Percentiles rank a stretch among this genome's conserved stretches.
phyloP scores from a whole-genome alignment of 306 rosid species.

The Acmispon strigosus region DNA sequence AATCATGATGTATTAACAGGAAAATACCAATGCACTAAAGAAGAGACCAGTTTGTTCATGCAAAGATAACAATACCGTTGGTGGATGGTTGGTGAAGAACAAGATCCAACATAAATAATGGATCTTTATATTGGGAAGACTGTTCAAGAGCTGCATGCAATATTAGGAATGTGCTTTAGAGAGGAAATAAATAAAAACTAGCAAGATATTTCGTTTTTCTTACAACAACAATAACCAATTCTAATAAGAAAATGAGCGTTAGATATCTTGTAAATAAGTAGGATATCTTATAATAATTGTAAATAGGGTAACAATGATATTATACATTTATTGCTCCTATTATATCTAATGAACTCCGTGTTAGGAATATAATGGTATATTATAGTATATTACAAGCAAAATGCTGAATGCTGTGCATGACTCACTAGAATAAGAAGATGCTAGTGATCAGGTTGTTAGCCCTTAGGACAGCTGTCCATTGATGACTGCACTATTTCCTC shows the following conservation, averaged over 20 bases:
- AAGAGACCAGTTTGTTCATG: neutral
- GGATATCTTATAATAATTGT: too few relatives aligned
- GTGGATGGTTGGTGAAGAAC: slow-evolving; percentile 34
- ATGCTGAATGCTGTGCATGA: too few relatives aligned
- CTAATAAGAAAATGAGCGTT: neutral
- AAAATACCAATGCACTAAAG: slow-evolving; percentile 1
- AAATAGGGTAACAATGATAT: too few relatives aligned
- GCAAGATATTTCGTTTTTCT: neutral
- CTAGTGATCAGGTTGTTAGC: too few relatives aligned
- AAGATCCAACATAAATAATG: slow-evolving; percentile 54
- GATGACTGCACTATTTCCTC: too few relatives aligned
- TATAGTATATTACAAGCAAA: too few relatives aligned
- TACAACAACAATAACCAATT: slow-evolving; percentile 5
- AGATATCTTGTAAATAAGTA: too few relatives aligned
- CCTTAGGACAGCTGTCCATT: too few relatives aligned
- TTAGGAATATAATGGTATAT: too few relatives aligned
- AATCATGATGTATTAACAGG: neutral
- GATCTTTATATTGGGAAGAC: slow-evolving; percentile 61
- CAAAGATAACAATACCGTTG: slow-evolving; percentile 32
- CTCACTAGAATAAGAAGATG: too few relatives aligned
- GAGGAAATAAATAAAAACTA: neutral
- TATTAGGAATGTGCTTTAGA: slow-evolving; percentile 7
- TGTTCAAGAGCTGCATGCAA: slow-evolving; percentile 60
- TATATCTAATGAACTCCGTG: too few relatives aligned
- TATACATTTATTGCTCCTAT: too few relatives aligned